Evolutionary conservation across 805 yeast species (phyloP), one percentile per base, ranked within the genome.

Genomic region (Scheffersomyces lignosus): DNA sequence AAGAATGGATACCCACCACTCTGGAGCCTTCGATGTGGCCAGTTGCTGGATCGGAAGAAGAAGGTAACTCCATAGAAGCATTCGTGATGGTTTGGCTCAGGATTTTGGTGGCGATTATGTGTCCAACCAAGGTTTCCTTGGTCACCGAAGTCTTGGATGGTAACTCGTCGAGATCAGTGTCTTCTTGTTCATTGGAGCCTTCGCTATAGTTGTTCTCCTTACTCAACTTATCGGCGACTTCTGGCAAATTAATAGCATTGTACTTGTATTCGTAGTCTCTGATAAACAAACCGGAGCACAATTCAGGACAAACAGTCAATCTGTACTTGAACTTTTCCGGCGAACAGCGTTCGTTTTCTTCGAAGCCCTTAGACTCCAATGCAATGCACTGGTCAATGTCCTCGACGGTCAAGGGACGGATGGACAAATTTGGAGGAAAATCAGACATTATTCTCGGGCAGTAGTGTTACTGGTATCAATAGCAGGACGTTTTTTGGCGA

Each of bases 271-370:
- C 68, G 60, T 83, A 84, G 38, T 78, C 78, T 54, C 96, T 73
- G 34, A 88, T 71, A 54, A 91, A 93, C 38, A 93, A 71, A 2
- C 98, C 98, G 4, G 90, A 79, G 47, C 93, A 80, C 39, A 91
- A 75, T 59, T 91, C 99, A 7, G 98, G 98, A 58, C 97, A 90
- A 3, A 69, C 79, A 1, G 73, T 73, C 45, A 91, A 70, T 49
- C 97, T 74, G 66, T 87, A 91, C 45, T 64, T 66, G 37, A 70
- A 60, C 46, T 76, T 81, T 34, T 80, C 87, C n/a, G 52, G 54
- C 9, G 86, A 58, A 29, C 87, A 82, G 40, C 95, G 72, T 64
- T 88, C 95, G 10, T 62, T 55, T 24, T 77, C 79, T 2, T 85
- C 79, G 61, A 90, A 88, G 5, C 95, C 88, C 32, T 62, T 57